These are phyloP conservation scores for Gossypium arboreum DNA, from an alignment of 345 rosid genomes.

Conservation along the genomic window DNA sequence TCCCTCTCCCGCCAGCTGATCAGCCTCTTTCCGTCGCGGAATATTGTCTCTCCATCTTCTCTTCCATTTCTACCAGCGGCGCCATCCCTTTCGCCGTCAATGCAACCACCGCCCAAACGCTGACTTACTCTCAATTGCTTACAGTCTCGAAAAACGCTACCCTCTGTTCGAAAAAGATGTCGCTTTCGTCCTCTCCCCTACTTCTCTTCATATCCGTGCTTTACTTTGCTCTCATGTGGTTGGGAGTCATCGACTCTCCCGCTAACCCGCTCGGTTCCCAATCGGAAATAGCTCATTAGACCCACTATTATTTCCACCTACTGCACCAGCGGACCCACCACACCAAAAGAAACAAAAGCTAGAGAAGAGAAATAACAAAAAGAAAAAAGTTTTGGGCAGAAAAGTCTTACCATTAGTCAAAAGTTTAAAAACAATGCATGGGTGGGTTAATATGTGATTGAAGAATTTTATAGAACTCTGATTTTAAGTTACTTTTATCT, in stretches of 20 bases:
- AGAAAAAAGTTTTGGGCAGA: too few species aligned
- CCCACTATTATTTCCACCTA: slow-evolving; percentile 5
- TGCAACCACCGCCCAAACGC: slow-evolving; percentile 40
- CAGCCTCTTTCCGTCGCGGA: slow-evolving; percentile 29
- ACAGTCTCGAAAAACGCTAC: slow-evolving; percentile 34
- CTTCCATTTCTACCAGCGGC: slow-evolving; percentile 22
- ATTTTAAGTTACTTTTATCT: too few species aligned
- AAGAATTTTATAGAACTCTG: fast-evolving
- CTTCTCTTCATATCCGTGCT: slow-evolving; percentile 57
- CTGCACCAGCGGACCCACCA: too few species aligned
- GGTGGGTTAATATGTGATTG: too few species aligned
- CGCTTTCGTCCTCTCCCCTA: slow-evolving; percentile 60
- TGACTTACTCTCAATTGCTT: slow-evolving; percentile 45
- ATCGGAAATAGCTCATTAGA: slow-evolving; percentile 54
- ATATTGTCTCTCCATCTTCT: slow-evolving; percentile 48
- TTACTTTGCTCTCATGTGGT: slow-evolving; percentile 62
- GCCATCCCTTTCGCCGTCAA: slow-evolving; percentile 35
- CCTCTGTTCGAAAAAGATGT: slow-evolving; percentile 50
- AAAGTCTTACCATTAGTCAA: too few species aligned
- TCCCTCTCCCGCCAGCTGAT: slow-evolving; percentile 57
- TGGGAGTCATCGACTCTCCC: slow-evolving; percentile 73
- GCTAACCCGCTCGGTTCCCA: slow-evolving; percentile 59
- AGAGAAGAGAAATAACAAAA: too few species aligned
- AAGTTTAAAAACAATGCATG: too few species aligned
- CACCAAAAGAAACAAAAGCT: too few species aligned